Evolutionary conservation across 2,329 filamentous ascomycete species (phyloP), one percentile per base, ranked within the genome.

Genomic region (Microcyclospora tardicrescens): DNA sequence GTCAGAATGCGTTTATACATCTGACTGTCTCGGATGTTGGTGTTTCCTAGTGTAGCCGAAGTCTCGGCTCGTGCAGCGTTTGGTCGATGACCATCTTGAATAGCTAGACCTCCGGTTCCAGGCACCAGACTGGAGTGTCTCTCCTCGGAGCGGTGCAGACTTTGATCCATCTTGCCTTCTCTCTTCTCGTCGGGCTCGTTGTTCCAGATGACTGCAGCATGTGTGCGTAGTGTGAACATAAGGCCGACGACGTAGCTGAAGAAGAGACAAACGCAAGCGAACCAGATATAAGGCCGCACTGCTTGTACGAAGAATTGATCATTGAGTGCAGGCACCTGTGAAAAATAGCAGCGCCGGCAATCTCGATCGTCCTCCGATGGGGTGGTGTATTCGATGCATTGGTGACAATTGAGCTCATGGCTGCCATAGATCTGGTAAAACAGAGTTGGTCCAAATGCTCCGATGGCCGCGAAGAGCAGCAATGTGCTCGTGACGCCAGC

Each of bases 381-480:
- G 8, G 19, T 52, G 30, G 55, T 64, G 43, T 73, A 78, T 40
- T 73, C 74, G 41, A 76, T 52, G 55, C 76, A 80, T 41, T 68
- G 61, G 45, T 68, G 75, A 56, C 91, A 98, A 54, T 85, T 91
- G 37, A 98, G 73, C 64, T 98, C 86, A 57, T 98, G 91, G 35
- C 86, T 94, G 50, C 91, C 93, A 60, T 96, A 96, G 46, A 98
- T 94, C 57, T 98, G 89, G 63, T 96, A 98, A 64, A 98, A 98
- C 11, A 98, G 66, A 0, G 91, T 98, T 2, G 91, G 91, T 0
- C 89, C 82, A 61, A 98, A 98, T 8, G 89, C 85, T 44, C 84
- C 89, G 51, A 98, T 91, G 30, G 93, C 83, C 16, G 91, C 89
- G 58, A 98, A 98, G 9, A 98, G 71, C 40, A 98, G 66, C 91